These are phyloP conservation scores for Beauveria pseudobassiana DNA, from an alignment of 2,329 filamentous ascomycete genomes.

Conservation along the genomic window DNA sequence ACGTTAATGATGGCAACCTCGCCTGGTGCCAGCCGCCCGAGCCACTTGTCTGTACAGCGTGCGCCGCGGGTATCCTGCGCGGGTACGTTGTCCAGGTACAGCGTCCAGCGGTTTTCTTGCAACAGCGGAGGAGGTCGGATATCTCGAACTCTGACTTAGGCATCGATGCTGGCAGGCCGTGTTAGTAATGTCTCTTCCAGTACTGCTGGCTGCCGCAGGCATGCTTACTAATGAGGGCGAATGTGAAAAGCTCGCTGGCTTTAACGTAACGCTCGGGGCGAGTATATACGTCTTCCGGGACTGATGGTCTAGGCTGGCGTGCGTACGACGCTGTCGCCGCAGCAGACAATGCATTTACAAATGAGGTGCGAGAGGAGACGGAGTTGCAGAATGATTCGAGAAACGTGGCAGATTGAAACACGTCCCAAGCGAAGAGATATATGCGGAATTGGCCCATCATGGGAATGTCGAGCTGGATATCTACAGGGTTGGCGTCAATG, in stretches of 20 bases:
- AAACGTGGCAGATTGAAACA: slow-evolving; percentile 48
- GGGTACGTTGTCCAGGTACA: slow-evolving; percentile 61
- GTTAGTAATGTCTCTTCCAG: not conserved
- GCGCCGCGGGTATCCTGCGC: slow-evolving; percentile 45
- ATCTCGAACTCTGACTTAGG: slow-evolving; percentile 58
- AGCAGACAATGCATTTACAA: slow-evolving; percentile 52
- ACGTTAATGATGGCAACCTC: slow-evolving; percentile 61
- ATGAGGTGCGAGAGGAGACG: slow-evolving; percentile 42
- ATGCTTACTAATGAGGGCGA: slow-evolving; percentile 55
- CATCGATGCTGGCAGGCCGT: slow-evolving; percentile 43
- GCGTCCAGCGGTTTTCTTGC: slow-evolving; percentile 60
- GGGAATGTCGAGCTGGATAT: slow-evolving; percentile 71
- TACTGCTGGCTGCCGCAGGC: not conserved
- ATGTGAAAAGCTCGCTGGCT: slow-evolving; percentile 63
- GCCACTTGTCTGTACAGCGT: slow-evolving; percentile 61
- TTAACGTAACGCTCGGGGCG: slow-evolving; percentile 62
- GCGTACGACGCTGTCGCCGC: slow-evolving; percentile 56
- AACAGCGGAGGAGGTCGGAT: slow-evolving; percentile 51
- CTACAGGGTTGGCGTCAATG: slow-evolving; percentile 70
- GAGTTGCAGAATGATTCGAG: slow-evolving; percentile 50
- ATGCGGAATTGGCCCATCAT: slow-evolving; percentile 71
- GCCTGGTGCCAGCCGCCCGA: slow-evolving; percentile 47
- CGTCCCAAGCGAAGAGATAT: slow-evolving; percentile 61
- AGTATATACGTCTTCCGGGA: slow-evolving; percentile 57
- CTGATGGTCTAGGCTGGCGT: slow-evolving; percentile 46